Conservation (phyloP, 2,329 filamentous ascomycete species). For the Neurospora sp. region DNA sequence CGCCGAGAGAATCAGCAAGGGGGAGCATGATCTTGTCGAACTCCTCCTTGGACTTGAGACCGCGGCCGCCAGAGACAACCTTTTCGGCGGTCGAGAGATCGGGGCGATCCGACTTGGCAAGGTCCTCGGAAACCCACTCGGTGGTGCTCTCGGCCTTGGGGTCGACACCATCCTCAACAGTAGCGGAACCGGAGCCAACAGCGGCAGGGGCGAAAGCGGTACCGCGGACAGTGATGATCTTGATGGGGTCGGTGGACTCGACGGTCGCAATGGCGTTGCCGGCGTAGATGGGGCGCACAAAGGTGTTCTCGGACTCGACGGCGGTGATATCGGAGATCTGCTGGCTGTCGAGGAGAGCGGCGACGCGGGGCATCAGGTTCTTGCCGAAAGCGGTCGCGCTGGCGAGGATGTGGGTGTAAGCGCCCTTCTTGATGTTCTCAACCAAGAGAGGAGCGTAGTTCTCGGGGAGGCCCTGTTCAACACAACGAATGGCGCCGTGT, state of each 20-base stretch:
- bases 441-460: constrained; percentile 88
- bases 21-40: constrained; percentile 90
- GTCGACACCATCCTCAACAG: constrained; percentile 73
- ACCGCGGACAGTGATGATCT: constrained; percentile 84
- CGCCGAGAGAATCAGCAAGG: constrained; percentile 82
- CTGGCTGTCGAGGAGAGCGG: constrained; percentile 83
- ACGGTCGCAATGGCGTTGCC: constrained; percentile 96
- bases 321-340: constrained; percentile 86
- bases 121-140: constrained; percentile 90
- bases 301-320: constrained; percentile 85
- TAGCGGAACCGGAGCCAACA: constrained; percentile 60
- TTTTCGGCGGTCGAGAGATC: constrained; percentile 81
- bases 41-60: constrained; percentile 94
- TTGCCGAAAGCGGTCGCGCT: constrained; percentile 95
- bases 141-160: constrained; percentile 63
- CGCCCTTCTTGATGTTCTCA: constrained; percentile 94
- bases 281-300: constrained; percentile 93
- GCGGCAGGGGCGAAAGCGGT: constrained; percentile 78
- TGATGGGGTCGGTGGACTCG: constrained; percentile 75
- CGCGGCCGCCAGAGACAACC: constrained; percentile 89
- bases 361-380: constrained; percentile 82
- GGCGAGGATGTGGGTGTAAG: constrained; percentile 83
- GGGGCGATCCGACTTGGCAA: constrained; percentile 86
- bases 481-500: background rate
- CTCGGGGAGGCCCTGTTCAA: constrained; percentile 68